Evolutionary conservation across 2,329 filamentous ascomycete species (phyloP).

Genomic region (Macrophomina pseudophaseolina): DNA sequence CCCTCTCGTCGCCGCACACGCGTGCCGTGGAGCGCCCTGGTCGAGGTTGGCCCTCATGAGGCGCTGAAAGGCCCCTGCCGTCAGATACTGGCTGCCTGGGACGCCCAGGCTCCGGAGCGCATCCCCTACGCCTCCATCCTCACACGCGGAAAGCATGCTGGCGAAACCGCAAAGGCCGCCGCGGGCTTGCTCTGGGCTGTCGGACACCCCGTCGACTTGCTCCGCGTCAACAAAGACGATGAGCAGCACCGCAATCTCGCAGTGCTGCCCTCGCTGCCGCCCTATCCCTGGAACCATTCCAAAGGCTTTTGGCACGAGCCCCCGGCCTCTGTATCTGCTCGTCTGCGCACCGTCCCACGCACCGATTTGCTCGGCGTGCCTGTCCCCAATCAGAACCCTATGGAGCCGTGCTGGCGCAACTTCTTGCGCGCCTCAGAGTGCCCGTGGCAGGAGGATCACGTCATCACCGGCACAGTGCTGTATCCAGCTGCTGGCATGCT

Average conservation of each 20-base stretch:
- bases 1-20: neutral
- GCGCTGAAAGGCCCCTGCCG: constrained; percentile 35
- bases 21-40: constrained; percentile 1
- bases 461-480: constrained; percentile 34
- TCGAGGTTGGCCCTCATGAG: constrained; percentile 40
- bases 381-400: constrained; percentile 31
- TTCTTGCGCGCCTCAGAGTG: constrained; percentile 32
- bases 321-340: neutral
- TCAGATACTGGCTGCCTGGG: constrained; percentile 20
- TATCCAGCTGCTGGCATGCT: constrained; percentile 40
- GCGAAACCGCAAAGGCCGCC: constrained; percentile 27
- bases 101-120: neutral
- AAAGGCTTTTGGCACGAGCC: constrained; percentile 33
- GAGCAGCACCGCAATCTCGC: constrained; percentile 25
- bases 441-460: constrained; percentile 34
- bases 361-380: constrained; percentile 35
- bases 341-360: neutral
- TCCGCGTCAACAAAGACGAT: constrained; percentile 32
- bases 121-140: constrained; percentile 30
- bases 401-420: constrained; percentile 30
- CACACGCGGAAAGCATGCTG: constrained; percentile 27
- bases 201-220: constrained; percentile 29
- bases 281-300: constrained; percentile 43
- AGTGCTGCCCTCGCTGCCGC: constrained; percentile 31
- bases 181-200: constrained; percentile 32